These are phyloP conservation scores for Lojkania enalia DNA, from an alignment of 2,329 filamentous ascomycete species.

Conservation along the genomic window DNA sequence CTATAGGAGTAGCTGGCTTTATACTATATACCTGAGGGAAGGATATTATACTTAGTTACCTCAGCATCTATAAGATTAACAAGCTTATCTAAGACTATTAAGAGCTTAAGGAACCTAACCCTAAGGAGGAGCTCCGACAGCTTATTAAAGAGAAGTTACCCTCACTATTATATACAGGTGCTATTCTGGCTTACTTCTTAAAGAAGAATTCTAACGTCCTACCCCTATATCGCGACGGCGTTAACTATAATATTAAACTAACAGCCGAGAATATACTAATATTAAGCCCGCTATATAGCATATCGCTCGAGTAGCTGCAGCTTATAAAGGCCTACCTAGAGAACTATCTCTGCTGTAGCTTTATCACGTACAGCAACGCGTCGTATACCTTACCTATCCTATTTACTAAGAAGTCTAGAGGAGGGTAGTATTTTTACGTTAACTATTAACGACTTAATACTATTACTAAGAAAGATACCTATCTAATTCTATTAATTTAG, in stretches of 20 bases:
- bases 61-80: not conserved
- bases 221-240: not conserved
- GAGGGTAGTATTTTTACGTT: slow-evolving; percentile 33
- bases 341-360: not conserved
- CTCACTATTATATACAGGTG: not conserved
- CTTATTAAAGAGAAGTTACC: too few species aligned
- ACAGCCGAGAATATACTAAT: not conserved
- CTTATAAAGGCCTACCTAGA: slow-evolving; percentile 1
- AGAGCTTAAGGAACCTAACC: not conserved
- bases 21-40: not conserved
- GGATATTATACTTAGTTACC: not conserved
- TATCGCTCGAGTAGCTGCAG: slow-evolving; percentile 1
- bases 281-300: slow-evolving; percentile 3
- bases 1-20: not conserved
- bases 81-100: not conserved
- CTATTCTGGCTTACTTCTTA: slow-evolving; percentile 1
- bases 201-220: not conserved
- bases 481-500: too few species aligned
- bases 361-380: slow-evolving; percentile 10
- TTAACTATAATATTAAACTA: slow-evolving; percentile 1
- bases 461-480: slow-evolving; percentile 40
- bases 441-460: slow-evolving; percentile 42
- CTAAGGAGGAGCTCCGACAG: not conserved
- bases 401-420: slow-evolving; percentile 38
- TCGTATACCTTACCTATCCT: slow-evolving; percentile 23